Percentiles rank a stretch among this genome's conserved stretches.
Evolutionary conservation across 148 eudicot species (phyloP).

Genomic region (Vaccinium darrowii): DNA sequence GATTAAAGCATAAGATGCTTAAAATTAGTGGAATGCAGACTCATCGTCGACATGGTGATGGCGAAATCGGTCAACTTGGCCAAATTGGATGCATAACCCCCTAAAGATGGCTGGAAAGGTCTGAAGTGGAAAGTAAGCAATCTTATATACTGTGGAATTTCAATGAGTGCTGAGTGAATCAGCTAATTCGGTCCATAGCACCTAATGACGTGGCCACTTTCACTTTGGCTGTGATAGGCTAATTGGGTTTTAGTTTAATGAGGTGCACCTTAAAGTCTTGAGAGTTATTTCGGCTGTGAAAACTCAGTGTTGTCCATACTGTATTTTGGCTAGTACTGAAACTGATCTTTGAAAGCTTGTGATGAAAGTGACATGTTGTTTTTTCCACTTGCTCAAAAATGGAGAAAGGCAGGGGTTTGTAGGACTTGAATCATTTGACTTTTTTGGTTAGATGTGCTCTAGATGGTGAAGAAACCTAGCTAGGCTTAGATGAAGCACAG

Average conservation of each 20-base stretch:
- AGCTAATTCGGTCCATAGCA: constrained; percentile 38
- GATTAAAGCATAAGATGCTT: constrained; percentile 31
- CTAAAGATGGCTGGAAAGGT: neutral
- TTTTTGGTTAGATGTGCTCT: neutral
- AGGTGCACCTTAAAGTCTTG: constrained; percentile 4
- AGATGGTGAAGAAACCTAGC: neutral
- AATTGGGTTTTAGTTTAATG: constrained; percentile 30
- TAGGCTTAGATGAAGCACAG: neutral
- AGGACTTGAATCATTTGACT: neutral
- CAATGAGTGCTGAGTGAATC: constrained; percentile 28
- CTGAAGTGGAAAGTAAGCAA: constrained; percentile 28
- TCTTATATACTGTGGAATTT: constrained; percentile 25
- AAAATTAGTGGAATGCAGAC: constrained; percentile 43
- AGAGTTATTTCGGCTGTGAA: neutral
- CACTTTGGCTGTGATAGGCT: neutral
- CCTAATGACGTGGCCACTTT: constrained; percentile 31
- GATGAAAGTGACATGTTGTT: neutral
- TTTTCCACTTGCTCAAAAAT: neutral
- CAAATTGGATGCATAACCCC: constrained; percentile 35
- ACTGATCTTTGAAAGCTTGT: neutral
- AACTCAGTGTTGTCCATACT: neutral
- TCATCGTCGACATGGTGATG: constrained; percentile 34
- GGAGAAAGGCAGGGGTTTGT: neutral
- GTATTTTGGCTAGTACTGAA: neutral
- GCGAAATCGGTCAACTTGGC: constrained; percentile 46